phyloP scores from a whole-genome alignment of 306 rosid species.

The Amphicarpaea edgeworthii region DNA sequence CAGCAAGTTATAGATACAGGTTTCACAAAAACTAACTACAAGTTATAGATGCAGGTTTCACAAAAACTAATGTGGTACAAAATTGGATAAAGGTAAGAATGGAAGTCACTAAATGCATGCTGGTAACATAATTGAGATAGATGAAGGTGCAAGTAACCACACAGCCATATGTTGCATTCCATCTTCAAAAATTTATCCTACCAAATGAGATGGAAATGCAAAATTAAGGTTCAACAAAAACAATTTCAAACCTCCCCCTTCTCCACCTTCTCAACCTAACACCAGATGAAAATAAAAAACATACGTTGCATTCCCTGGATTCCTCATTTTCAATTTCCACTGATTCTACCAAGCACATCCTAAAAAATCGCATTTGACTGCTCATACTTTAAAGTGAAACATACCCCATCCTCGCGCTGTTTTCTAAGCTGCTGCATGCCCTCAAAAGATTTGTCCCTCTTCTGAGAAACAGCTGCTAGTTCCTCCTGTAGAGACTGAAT shows the following conservation, averaged over 20 bases:
- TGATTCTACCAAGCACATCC: background rate
- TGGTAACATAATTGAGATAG: background rate
- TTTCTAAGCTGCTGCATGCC: slow-evolving; percentile 71
- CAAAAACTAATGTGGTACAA: background rate
- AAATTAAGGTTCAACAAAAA: slow-evolving; percentile 19
- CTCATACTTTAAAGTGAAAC: slow-evolving; percentile 43
- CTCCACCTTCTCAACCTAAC: background rate
- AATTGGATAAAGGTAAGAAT: background rate
- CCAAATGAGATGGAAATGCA: slow-evolving; percentile 26
- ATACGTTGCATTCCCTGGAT: background rate
- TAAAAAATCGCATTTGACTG: background rate
- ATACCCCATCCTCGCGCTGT: slow-evolving; percentile 86
- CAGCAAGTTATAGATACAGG: slow-evolving; percentile 4
- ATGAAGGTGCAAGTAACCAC: slow-evolving; percentile 18
- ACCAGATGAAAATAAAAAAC: slow-evolving; percentile 13
- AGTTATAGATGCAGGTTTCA: slow-evolving; percentile 2
- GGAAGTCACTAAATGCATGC: too few relatives aligned
- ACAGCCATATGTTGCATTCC: slow-evolving; percentile 9
- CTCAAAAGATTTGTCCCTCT: slow-evolving; percentile 75
- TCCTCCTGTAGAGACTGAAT: slow-evolving; percentile 75
- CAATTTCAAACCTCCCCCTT: background rate
- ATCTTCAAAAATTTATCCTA: background rate
- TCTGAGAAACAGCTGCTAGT: slow-evolving; percentile 63
- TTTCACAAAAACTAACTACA: slow-evolving; percentile 5
- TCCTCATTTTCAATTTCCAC: slow-evolving; percentile 26